Evolutionary conservation across 2,329 filamentous ascomycete species (phyloP).

Genomic region (Colletotrichum godetiae): DNA sequence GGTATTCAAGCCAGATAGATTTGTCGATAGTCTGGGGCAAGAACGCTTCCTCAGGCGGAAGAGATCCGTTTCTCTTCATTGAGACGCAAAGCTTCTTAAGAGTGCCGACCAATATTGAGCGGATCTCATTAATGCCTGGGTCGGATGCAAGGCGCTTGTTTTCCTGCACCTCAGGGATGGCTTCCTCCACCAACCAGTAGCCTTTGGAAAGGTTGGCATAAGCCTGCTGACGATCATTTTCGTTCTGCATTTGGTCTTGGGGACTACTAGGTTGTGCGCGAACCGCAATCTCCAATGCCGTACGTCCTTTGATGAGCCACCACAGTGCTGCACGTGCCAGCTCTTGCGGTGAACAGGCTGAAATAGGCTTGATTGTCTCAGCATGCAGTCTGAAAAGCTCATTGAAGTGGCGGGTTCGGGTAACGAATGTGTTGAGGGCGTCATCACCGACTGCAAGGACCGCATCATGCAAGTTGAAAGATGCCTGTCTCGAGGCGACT

Average conservation of each 20-base stretch:
- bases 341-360: slow-evolving; percentile 71
- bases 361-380: slow-evolving; percentile 76
- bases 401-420: slow-evolving; percentile 78
- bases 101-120: slow-evolving; percentile 69
- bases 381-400: slow-evolving; percentile 83
- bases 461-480: slow-evolving; percentile 55
- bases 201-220: slow-evolving; percentile 88
- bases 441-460: slow-evolving; percentile 66
- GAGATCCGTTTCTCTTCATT: slow-evolving; percentile 85
- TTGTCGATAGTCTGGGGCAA: slow-evolving; percentile 85
- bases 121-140: slow-evolving; percentile 62
- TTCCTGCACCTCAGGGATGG: slow-evolving; percentile 61
- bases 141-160: slow-evolving; percentile 55
- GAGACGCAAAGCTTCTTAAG: slow-evolving; percentile 81
- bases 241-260: slow-evolving; percentile 64
- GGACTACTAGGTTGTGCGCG: slow-evolving; percentile 69
- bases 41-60: slow-evolving; percentile 76
- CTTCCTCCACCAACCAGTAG: slow-evolving; percentile 79
- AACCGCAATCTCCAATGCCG: slow-evolving; percentile 78
- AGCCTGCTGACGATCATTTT: slow-evolving; percentile 75
- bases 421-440: slow-evolving; percentile 76
- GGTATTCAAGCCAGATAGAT: slow-evolving; percentile 84
- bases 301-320: slow-evolving; percentile 90
- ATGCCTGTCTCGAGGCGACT: slow-evolving; percentile 42
- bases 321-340: slow-evolving; percentile 81